Evolutionary conservation across 176 grass and related monocot species (phyloP), one percentile per base, ranked within the genome.

Genomic region (Cenchrus americanus): DNA sequence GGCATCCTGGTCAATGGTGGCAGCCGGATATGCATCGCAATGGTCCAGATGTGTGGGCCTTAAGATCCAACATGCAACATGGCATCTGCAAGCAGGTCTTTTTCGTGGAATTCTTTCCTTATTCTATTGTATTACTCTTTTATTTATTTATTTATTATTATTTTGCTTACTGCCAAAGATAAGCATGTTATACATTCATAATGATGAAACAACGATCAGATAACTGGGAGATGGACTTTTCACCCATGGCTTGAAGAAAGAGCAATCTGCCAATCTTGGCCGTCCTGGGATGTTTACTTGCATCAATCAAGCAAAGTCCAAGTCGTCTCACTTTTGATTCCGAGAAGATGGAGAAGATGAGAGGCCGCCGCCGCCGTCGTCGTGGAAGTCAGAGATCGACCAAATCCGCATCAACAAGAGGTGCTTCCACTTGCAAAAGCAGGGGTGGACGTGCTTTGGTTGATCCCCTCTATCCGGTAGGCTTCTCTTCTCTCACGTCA

Each of bases 181-280:
- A 80, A 88, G 49, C 26, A 51, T 19, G 19, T 13, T 71, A 3
- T 58, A 72, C 40, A 48, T 60, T 60, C 24, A 23, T 40, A 55
- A 26, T 69, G 69, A 21, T 17, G 27, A 80, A 63, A 64, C 0
- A 61, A 46, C 9, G 54, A 22, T 69, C 37, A 5, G 75, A 6
- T 1, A 40, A 27, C 0, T 22, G 27, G 4, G 54, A 7, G 1
- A 52, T 10, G 48, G 8, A 24, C 9, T 58, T 70, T 1, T 63
- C 14, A 48, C 41, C 62, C 79, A 6, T 66, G 49, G 22, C 66
- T 90, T 79, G 58, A 83, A 83, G 84, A 86, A 83, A 86, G 79
- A 79, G 80, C 73, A 74, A 90, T 37, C 34, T 37, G 34, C 34
- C 34, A 37, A 37, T 37, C 34, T 37, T 37, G 34, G 34, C 4